Evolutionary conservation across 176 grass and related monocot genomes (phyloP), one percentile per base, ranked within the genome.

Genomic region (Melocanna baccifera): DNA sequence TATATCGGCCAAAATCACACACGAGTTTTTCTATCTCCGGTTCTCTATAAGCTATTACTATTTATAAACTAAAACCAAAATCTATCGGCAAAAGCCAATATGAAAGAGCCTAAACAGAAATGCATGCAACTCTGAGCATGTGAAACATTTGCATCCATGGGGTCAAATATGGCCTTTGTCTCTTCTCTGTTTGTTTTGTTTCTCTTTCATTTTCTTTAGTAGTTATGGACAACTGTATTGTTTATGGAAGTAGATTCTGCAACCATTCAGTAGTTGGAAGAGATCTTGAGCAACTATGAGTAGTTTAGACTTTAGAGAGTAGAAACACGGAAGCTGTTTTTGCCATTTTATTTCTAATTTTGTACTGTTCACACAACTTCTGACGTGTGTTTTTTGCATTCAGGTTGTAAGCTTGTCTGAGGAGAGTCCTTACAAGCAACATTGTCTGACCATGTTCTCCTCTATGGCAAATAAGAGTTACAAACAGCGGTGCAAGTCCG

Each of bases 391-490:
- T 56, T 86, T 50, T 46, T 61, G 12, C n/a, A 55, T 84, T 71
- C 79, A 83, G 85, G 29, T 87, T 74, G 9, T 74, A 74, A 83
- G 19, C 59, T 82, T 89, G 9, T 56, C 39, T 68, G 48, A 37
- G 84, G 80, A 51, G 25, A 69, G 43, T 46, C 19, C 53, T 69
- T 73, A 43, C 11, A 75, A 89, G 53, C 39, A 58, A 84, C 62
- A 68, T 61, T 32, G 41, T 50, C 40, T 40, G 75, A 83, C 51
- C 32, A 92, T 86, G 75, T 81, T 88, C 50, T 88, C 88, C 45
- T 71, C 86, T 81, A 94, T 96, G 93, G 85, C 69, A 45, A 94
- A 89, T n/a, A 95, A 77, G 73, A 79, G 77, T 77, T 67, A 89
- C 80, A 86, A 78, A 79, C 68, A 71, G 10, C 36, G 30, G 30